Conservation (phyloP, 495 filamentous ascomycete genomes). For the Podospora bellae-mahoneyi region DNA sequence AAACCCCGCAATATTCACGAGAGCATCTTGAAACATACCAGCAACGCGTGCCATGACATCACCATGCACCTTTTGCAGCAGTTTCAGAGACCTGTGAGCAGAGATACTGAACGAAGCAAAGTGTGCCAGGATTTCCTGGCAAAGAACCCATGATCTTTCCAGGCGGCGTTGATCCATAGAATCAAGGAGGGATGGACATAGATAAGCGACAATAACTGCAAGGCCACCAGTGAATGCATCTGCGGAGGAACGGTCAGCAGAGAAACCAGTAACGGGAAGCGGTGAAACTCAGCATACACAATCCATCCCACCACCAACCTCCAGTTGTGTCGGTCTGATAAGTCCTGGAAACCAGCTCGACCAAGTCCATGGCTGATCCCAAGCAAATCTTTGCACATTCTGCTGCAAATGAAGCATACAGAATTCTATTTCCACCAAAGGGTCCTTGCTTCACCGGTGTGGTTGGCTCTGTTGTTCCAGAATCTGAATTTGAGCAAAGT, state of each 20-base stretch:
- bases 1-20: background rate
- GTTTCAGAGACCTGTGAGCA: constrained; percentile 17
- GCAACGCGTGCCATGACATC: constrained; percentile 21
- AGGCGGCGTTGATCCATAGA: constrained; percentile 17
- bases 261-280: background rate
- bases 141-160: constrained; percentile 19
- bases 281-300: constrained; percentile 33
- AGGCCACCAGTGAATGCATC: constrained; percentile 45
- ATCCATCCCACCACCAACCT: constrained; percentile 50
- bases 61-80: constrained; percentile 21
- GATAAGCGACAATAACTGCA: constrained; percentile 34
- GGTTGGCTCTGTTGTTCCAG: constrained; percentile 9
- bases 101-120: constrained; percentile 27
- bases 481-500: constrained; percentile 37
- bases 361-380: constrained; percentile 39
- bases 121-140: constrained; percentile 19
- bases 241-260: constrained; percentile 15
- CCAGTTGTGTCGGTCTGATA: constrained; percentile 39
- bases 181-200: constrained; percentile 8
- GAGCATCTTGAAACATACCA: background rate
- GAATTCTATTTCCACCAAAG: constrained; percentile 23
- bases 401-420: constrained; percentile 37
- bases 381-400: constrained; percentile 44
- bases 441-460: constrained; percentile 1
- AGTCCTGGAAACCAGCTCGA: constrained; percentile 38